phyloP scores from a whole-genome alignment of 2,329 filamentous ascomycete species.

The Alternaria sp. region DNA sequence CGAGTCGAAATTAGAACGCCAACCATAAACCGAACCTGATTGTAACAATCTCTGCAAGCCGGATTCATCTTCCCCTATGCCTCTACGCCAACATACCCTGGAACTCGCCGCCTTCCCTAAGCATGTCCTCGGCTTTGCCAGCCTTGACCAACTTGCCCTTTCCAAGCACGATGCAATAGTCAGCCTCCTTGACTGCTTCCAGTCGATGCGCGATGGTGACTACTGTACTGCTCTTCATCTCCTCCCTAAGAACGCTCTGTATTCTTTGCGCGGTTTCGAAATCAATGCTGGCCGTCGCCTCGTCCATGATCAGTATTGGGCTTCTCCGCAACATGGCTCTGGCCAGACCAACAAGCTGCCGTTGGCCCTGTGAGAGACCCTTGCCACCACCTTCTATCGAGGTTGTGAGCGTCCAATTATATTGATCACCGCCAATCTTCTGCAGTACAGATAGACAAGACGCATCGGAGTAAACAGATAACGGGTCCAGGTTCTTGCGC shows the following conservation, averaged over 20 bases:
- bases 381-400: slow-evolving; percentile 66
- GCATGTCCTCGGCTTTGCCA: slow-evolving; percentile 44
- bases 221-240: slow-evolving; percentile 65
- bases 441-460: slow-evolving; percentile 62
- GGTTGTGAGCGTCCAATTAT: slow-evolving; percentile 62
- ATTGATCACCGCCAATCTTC: slow-evolving; percentile 61
- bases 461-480: slow-evolving; percentile 62
- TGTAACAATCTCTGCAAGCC: neutral
- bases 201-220: slow-evolving; percentile 70
- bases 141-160: slow-evolving; percentile 56
- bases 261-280: slow-evolving; percentile 65
- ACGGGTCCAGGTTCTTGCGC: slow-evolving; percentile 68
- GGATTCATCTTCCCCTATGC: neutral
- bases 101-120: slow-evolving; percentile 43
- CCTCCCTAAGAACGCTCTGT: slow-evolving; percentile 61
- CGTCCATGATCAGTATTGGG: slow-evolving; percentile 69
- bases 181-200: slow-evolving; percentile 66
- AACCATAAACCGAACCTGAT: neutral
- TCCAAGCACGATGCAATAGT: slow-evolving; percentile 62
- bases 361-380: slow-evolving; percentile 69
- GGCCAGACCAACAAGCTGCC: slow-evolving; percentile 69
- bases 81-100: slow-evolving; percentile 41
- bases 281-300: slow-evolving; percentile 71
- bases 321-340: slow-evolving; percentile 68
- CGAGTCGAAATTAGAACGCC: neutral